Percentiles rank a stretch among this genome's conserved stretches.
Evolutionary conservation across 495 filamentous ascomycete genomes (phyloP).

Genomic region (Aspergillus panamensis): DNA sequence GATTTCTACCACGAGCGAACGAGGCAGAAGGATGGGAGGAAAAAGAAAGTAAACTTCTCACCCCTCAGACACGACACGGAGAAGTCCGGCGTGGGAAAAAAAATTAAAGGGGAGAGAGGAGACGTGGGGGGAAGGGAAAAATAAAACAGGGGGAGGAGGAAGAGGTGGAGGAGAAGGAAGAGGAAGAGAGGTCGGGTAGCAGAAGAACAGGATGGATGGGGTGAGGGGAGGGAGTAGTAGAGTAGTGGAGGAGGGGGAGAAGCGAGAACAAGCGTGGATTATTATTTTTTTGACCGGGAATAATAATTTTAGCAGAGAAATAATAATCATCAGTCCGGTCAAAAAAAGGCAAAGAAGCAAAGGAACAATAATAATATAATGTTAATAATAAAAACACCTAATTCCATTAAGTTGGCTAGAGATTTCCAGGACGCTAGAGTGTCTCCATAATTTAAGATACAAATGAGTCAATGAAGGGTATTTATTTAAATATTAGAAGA

Average conservation of each 20-base stretch:
- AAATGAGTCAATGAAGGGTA: neutral
- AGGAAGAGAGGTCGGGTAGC: constrained; percentile 16
- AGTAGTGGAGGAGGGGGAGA: constrained; percentile 9
- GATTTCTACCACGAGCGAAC: constrained; percentile 40
- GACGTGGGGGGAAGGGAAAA: constrained; percentile 16
- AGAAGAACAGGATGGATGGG: constrained; percentile 19
- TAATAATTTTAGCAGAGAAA: constrained; percentile 9
- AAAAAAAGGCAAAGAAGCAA: constrained; percentile 7
- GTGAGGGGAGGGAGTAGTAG: constrained; percentile 7
- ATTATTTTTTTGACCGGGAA: constrained; percentile 24
- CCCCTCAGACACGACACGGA: constrained; percentile 23
- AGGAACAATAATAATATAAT: neutral
- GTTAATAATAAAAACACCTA: neutral
- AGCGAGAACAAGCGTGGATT: constrained; percentile 20
- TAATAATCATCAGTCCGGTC: constrained; percentile 9
- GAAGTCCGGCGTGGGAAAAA: constrained; percentile 22
- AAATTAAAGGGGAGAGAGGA: constrained; percentile 19
- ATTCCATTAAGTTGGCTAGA: constrained; percentile 1
- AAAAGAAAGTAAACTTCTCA: constrained; percentile 17
- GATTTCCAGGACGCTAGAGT: neutral
- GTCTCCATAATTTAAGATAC: constrained; percentile 7
- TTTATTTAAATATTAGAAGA: neutral
- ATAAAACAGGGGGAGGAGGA: constrained; percentile 17
- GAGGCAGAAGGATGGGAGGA: constrained; percentile 29
- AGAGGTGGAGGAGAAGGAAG: constrained; percentile 19